Evolutionary conservation across 805 yeast species (phyloP).

Genomic region (Candida ortonii): DNA sequence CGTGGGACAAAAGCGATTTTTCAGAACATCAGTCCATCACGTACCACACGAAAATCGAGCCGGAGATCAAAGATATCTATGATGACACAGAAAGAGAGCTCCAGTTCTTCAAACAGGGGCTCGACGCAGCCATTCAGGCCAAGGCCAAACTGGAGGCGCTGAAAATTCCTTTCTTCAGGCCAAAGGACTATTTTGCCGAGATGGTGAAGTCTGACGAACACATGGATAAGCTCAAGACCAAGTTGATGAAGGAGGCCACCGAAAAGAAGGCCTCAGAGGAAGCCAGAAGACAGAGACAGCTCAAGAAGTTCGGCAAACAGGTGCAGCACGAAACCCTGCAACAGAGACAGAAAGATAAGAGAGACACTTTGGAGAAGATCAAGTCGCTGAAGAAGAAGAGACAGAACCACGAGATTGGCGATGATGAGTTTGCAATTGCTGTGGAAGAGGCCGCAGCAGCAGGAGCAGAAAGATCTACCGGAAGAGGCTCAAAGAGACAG

Average conservation of each 20-base stretch:
- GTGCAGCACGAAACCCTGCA: constrained; percentile 92
- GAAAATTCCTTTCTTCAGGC: constrained; percentile 86
- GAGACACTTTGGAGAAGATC: constrained; percentile 84
- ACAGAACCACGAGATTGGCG: constrained; percentile 65
- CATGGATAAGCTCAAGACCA: constrained; percentile 87
- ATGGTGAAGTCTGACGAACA: constrained; percentile 98
- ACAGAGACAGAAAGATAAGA: constrained; percentile 90
- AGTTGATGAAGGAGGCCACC: constrained; percentile 69
- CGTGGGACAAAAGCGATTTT: constrained; percentile 66
- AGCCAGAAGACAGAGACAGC: constrained; percentile 88
- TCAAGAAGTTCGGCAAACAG: constrained; percentile 97
- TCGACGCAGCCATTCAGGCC: constrained; percentile 75
- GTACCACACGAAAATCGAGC: constrained; percentile 56
- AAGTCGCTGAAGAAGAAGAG: constrained; percentile 89
- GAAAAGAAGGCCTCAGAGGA: constrained; percentile 90
- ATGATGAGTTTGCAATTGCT: constrained; percentile 84
- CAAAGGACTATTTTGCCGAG: constrained; percentile 95
- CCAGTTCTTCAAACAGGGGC: constrained; percentile 92
- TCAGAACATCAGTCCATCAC: constrained; percentile 79
- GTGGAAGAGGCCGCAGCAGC: constrained; percentile 84
- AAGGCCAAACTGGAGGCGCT: constrained; percentile 62
- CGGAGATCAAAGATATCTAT: constrained; percentile 77
- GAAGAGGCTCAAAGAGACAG: constrained; percentile 52
- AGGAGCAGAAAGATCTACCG: constrained; percentile 41
- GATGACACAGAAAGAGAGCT: constrained; percentile 96